Evolutionary conservation across 2,329 filamentous ascomycete species (phyloP).

Genomic region (Cladobotryum protrusum): DNA sequence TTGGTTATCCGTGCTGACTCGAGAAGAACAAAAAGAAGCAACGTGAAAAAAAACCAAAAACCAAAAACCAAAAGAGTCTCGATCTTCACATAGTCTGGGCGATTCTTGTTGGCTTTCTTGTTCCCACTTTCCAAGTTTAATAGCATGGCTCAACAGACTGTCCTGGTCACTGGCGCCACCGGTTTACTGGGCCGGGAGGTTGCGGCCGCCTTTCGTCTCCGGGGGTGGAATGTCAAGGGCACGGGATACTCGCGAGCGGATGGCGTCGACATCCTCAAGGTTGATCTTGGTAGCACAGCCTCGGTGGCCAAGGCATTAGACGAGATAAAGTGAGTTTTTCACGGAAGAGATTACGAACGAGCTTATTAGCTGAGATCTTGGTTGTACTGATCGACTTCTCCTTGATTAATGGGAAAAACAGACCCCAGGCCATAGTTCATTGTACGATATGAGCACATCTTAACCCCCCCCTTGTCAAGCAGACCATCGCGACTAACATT

Average conservation of each 20-base stretch:
- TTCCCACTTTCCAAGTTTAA: background rate
- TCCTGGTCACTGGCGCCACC: conserved; percentile 76
- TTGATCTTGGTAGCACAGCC: conserved; percentile 42
- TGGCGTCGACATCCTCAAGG: conserved; percentile 59
- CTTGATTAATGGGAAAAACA: background rate
- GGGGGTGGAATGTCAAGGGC: conserved; percentile 61
- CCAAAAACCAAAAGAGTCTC: background rate
- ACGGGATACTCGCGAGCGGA: conserved; percentile 69
- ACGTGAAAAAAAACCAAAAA: background rate
- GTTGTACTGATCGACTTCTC: conserved; percentile 3
- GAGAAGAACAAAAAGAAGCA: background rate
- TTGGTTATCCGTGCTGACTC: background rate
- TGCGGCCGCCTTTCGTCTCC: conserved; percentile 58
- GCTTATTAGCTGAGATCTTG: background rate
- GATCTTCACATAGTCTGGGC: too few relatives aligned
- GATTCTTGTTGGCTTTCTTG: background rate
- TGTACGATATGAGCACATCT: conserved; percentile 6
- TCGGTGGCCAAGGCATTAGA: conserved; percentile 48
- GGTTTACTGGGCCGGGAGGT: conserved; percentile 79
- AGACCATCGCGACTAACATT: conserved; percentile 13
- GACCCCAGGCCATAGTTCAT: conserved; percentile 11
- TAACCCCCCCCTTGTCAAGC: background rate
- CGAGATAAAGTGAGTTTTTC: conserved; percentile 43
- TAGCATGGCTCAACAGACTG: conserved; percentile 37
- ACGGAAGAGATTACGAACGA: background rate